Percentiles rank a stretch among this genome's conserved stretches.
These are phyloP conservation scores for Marchantia paleacea DNA, from an alignment of 225 moss, liverwort and hornwort genomes.

Conservation along the genomic window DNA sequence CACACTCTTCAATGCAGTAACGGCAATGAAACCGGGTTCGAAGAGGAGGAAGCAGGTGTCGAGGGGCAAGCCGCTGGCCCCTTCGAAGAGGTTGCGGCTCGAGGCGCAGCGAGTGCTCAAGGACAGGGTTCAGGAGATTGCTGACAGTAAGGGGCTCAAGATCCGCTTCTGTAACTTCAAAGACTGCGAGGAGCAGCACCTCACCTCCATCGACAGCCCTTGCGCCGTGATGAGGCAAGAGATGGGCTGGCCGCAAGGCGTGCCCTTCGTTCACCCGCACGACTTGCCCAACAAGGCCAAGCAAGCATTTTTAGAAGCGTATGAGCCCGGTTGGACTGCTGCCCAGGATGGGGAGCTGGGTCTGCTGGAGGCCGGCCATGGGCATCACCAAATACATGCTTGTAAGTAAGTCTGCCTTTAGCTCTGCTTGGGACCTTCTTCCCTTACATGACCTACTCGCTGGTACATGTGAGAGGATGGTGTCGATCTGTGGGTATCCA, in stretches of 20 bases:
- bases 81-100: conserved; percentile 87
- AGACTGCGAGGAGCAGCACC: conserved; percentile 97
- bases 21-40: conserved; percentile 58
- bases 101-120: conserved; percentile 97
- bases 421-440: conserved; percentile 13
- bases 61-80: conserved; percentile 91
- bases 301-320: conserved; percentile 96
- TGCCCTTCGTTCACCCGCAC: conserved; percentile 97
- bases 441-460: neutral
- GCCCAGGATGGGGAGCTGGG: conserved; percentile 87
- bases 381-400: conserved; percentile 78
- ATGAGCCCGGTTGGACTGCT: conserved; percentile 99
- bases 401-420: conserved; percentile 68
- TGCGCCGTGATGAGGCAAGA: conserved; percentile 78
- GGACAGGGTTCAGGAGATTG: conserved; percentile 96
- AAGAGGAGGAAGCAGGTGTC: conserved; percentile 97
- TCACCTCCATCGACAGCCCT: conserved; percentile 74
- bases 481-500: neutral
- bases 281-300: conserved; percentile 99
- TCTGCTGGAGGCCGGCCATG: conserved; percentile 71
- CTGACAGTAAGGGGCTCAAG: conserved; percentile 92
- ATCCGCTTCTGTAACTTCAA: conserved; percentile 94
- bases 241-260: conserved; percentile 98
- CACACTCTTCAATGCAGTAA: conserved; percentile 48
- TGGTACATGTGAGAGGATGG: neutral